Conservation (phyloP, 2,329 filamentous ascomycete genomes). For the Calonectria multiphialidica region DNA sequence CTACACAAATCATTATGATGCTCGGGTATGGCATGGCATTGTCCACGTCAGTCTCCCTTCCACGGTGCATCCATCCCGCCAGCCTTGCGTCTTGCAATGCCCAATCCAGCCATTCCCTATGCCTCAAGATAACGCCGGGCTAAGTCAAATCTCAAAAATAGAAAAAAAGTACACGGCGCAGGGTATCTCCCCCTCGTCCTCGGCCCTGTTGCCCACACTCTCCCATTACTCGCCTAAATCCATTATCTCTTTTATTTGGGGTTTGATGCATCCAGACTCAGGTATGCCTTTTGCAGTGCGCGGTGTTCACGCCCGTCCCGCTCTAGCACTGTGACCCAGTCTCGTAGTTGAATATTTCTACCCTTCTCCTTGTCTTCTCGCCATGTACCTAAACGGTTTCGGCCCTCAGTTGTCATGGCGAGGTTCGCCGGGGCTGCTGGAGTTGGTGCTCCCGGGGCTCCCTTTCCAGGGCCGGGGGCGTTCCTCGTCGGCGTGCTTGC, state of each 20-base stretch:
- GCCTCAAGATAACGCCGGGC: constrained; percentile 50
- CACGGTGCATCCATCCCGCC: constrained; percentile 27
- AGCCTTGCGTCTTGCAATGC: constrained; percentile 16
- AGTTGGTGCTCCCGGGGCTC: constrained; percentile 45
- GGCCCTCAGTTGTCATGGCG: constrained; percentile 67
- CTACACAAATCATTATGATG: constrained; percentile 19
- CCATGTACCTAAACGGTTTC: constrained; percentile 78
- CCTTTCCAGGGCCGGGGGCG: constrained; percentile 48
- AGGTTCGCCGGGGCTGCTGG: constrained; percentile 47
- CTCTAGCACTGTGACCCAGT: constrained; percentile 85
- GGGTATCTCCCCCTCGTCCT: constrained; percentile 46
- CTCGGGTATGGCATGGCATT: constrained; percentile 11
- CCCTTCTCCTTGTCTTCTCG: constrained; percentile 84
- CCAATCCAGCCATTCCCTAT: constrained; percentile 35
- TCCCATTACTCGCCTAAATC: constrained; percentile 31
- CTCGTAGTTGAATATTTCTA: constrained; percentile 84
- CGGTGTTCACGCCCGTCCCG: constrained; percentile 77
- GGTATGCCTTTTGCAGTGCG: constrained; percentile 71
- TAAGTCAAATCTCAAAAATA: constrained; percentile 48
- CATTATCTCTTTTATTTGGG: constrained; percentile 49
- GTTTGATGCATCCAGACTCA: constrained; percentile 63
- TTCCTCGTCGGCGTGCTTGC: constrained; percentile 62
- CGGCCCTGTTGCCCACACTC: constrained; percentile 30
- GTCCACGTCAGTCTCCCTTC: constrained; percentile 19
- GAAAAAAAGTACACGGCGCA: constrained; percentile 45